Base-by-base conservation (phyloP, 1,139 yeast species). In the Geotrichum candidum region DNA sequence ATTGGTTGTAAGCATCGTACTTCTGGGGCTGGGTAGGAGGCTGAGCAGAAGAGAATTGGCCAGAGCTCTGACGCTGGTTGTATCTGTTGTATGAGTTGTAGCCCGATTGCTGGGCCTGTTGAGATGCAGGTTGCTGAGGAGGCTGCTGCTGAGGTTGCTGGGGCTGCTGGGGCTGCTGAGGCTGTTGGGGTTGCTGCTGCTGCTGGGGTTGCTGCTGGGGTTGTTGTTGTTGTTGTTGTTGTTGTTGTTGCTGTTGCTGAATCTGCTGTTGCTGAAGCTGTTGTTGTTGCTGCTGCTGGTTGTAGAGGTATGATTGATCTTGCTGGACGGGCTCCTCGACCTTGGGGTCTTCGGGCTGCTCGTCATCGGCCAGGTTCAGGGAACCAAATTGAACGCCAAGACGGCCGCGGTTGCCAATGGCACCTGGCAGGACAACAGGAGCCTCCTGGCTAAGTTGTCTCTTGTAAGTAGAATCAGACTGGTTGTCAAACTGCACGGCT, bases 341-440 rank as follows among this genome's bases (percentile, higher is more conserved):
- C 29, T 54, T 22, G 27, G 29, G 59, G 23, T 41, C 48, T 25
- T 59, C 46, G 11, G 65, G 27, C 48, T 73, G 74, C 61, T 70
- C 72, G 58, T 71, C 70, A 57, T 74, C 78, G 55, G 73, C 71
- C 54, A 76, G 76, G 51, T 84, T 77, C 73, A 85, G 78, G 18
- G 88, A 83, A 60, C 91, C 90, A 69, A 87, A 87, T 60, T 88
- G 86, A 61, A 86, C 87, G 67, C 88, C 90, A 59, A 84, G 85
- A 63, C 83, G 79, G 69, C 82, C 81, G 65, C 80, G 77, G 70
- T 81, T 83, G 56, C 80, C 73, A 53, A 80, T 74, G 29, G 70
- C 71, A 67, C 48, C 48, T 2, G 94, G 94, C 71, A 88, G 82
- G 59, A 87, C 86, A 65, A 88, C 94, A 66, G 87, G 82, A 55